phyloP scores from a whole-genome alignment of 75 land plant species.

The Azolla pinnata region DNA sequence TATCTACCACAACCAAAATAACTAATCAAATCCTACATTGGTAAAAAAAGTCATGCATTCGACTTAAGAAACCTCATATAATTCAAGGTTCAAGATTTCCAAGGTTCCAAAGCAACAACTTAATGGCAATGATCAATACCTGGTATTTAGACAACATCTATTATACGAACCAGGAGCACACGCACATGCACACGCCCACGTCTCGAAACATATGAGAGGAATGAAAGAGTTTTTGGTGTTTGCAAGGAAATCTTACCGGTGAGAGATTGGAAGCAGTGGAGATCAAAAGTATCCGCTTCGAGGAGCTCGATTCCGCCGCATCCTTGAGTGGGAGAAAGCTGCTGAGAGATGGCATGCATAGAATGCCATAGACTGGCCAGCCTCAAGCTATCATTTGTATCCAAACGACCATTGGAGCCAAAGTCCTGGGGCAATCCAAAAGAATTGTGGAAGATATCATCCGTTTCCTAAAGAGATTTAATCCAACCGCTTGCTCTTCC shows the following conservation, averaged over 20 bases:
- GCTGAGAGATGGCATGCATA: constrained; percentile 97
- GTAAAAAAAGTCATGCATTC: no score
- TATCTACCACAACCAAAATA: no score
- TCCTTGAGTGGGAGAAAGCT: constrained; percentile 73
- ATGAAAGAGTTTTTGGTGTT: neutral
- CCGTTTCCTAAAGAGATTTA: neutral
- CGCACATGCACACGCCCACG: no score
- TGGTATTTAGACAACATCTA: no score
- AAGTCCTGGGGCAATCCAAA: constrained; percentile 45
- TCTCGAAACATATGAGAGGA: no score
- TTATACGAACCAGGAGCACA: no score
- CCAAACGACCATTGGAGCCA: constrained; percentile 86
- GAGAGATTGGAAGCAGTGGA: constrained; percentile 90
- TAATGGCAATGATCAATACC: no score
- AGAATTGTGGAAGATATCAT: neutral
- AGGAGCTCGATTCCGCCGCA: constrained; percentile 82
- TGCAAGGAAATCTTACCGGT: constrained; percentile 43
- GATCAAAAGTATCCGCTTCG: constrained; percentile 87
- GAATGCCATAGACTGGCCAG: constrained; percentile 94
- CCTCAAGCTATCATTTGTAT: constrained; percentile 86
- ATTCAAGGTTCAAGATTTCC: no score
- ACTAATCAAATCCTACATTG: no score
- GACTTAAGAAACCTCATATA: no score
- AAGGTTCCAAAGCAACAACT: no score
- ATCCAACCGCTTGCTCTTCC: neutral